These are phyloP conservation scores for Clarireedia monteithiana DNA, from an alignment of 2,329 filamentous ascomycete genomes.

Conservation along the genomic window DNA sequence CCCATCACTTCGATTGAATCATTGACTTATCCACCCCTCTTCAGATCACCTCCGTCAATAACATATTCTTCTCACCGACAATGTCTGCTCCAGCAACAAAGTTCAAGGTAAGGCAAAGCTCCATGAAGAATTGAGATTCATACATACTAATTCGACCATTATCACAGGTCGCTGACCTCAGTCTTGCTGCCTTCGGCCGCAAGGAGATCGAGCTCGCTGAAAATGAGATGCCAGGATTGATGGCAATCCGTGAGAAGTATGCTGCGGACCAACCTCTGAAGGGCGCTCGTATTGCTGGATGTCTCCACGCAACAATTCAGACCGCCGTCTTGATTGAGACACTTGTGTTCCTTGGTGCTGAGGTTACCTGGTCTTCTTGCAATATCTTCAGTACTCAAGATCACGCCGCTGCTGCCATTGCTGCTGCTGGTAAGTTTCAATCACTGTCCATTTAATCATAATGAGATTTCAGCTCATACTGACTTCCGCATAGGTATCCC, in stretches of 20 bases:
- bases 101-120: constrained; percentile 22
- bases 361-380: constrained; percentile 98
- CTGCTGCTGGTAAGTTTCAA: constrained; percentile 44
- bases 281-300: constrained; percentile 82
- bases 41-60: constrained; percentile 7
- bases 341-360: constrained; percentile 84
- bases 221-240: constrained; percentile 95
- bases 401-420: constrained; percentile 96
- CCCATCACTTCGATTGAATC: too few relatives aligned
- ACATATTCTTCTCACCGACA: constrained; percentile 17
- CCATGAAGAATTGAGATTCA: background rate
- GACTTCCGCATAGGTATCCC: constrained; percentile 56
- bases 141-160: background rate
- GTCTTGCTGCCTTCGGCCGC: constrained; percentile 94
- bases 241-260: constrained; percentile 91
- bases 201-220: constrained; percentile 98
- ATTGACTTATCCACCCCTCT: background rate
- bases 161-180: constrained; percentile 85
- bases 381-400: constrained; percentile 99
- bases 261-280: constrained; percentile 85
- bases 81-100: constrained; percentile 31
- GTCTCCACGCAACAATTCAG: constrained; percentile 71
- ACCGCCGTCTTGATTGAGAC: constrained; percentile 99
- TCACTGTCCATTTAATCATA: constrained; percentile 53
- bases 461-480: constrained; percentile 37